Conservation (phyloP, 202 grass and related monocot species). For the Elaeis oleifera region DNA sequence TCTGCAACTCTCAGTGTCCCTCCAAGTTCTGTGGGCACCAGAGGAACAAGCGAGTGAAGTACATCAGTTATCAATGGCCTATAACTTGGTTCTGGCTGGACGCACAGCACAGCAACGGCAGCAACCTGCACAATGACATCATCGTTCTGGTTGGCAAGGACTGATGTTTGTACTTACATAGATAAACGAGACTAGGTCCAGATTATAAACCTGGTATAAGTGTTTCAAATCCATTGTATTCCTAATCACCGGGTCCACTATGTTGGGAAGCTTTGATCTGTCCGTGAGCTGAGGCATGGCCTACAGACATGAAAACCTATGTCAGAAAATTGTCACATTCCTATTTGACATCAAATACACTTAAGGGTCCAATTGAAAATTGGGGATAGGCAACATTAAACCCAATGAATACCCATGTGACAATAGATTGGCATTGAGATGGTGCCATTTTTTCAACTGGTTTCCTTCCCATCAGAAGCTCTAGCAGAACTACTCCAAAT, state of each 20-base stretch:
- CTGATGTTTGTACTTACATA: neutral
- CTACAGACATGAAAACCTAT: constrained; percentile 20
- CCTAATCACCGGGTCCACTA: constrained; percentile 87
- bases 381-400: too few relatives aligned
- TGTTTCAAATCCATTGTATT: constrained; percentile 92
- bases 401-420: too few relatives aligned
- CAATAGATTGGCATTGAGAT: too few relatives aligned
- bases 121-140: constrained; percentile 58
- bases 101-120: constrained; percentile 79
- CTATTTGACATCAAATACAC: too few relatives aligned
- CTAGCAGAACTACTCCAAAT: too few relatives aligned
- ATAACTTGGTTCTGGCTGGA: constrained; percentile 94
- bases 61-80: constrained; percentile 95
- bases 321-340: too few relatives aligned
- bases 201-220: constrained; percentile 64
- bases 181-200: constrained; percentile 14
- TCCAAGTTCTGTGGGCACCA: constrained; percentile 81
- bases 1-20: constrained; percentile 65
- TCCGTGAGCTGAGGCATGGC: constrained; percentile 97
- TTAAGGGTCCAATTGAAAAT: too few relatives aligned
- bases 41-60: constrained; percentile 86
- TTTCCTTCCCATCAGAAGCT: too few relatives aligned
- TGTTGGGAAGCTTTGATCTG: constrained; percentile 86
- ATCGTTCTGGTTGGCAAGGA: neutral
- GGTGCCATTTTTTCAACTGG: too few relatives aligned